Evolutionary conservation across 805 yeast species (phyloP), one percentile per base, ranked within the genome.

Genomic region (Priceomyces carsonii): DNA sequence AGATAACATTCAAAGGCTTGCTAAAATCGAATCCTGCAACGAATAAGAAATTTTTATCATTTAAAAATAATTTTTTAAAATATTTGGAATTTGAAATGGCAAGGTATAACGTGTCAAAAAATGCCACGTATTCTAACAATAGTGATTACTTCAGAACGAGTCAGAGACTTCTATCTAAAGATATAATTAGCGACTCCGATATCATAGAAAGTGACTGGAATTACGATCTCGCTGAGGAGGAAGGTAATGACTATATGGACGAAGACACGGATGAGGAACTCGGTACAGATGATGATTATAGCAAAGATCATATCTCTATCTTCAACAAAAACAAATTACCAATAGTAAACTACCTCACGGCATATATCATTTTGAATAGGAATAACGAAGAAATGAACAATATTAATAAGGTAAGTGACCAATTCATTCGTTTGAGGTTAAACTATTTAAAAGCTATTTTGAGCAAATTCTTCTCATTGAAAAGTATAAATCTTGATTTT

Each of bases 301-400:
- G 13, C 29, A 15, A 26, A 26, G 6, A 26, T 6, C 6, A 26
- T 26, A 9, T 12, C 29, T 17, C 19, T 23, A 9, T 26, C 2
- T 28, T 22, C 22, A 36, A 32, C n/a, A 26, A 17, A 13, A 40
- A 42, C 26, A 36, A 52, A 4, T 33, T 51, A 5, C 63, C 67
- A 1, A 53, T 66, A 7, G 45, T 53, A 9, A 64, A 62, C 31
- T 63, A 53, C 32, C 37, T 66, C 15, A 29, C 60, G 9, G 51
- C 68, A 15, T 67, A 59, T 35, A 45, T 58, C 17, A 47, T 67
- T 5, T 43, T 66, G 14, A 51, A 53, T 34, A 40, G 41, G 21
- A 42, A 33, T 13, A 41, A 50, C 25, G 32, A 33, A 2, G 39
- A 39, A 1, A 34, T 54, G 16, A 32, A 42, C 15, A 38, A 60